Base-by-base conservation (phyloP, 345 rosid species). In the Sonneratia alba region DNA sequence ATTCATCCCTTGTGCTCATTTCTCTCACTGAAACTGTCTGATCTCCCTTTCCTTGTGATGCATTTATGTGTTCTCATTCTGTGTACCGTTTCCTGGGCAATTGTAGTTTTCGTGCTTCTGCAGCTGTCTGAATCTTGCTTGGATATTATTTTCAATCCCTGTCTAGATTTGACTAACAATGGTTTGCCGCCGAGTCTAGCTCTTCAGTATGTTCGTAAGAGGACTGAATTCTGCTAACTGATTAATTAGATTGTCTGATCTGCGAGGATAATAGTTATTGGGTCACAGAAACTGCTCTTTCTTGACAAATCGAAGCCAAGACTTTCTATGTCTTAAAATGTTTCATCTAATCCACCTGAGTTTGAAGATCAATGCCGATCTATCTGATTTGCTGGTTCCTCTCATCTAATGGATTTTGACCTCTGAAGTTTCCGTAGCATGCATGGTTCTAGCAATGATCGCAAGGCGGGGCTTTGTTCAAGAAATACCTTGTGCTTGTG, bases 101-200 rank as follows among this genome's bases (percentile, higher is more conserved):
- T 61, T 61, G 24, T 27, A 14, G 32, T 61, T 2, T 61, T 9
- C 10, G 16, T 61, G 24, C 66, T 61, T 24, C 66, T 61, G 66
- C 37, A 24, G 37, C 37, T 32, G 8, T 22, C 63, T 47, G 51
- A 47, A 47, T 47, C 51, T 47, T 47, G 15, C 51, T 47, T 47
- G 13, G 51, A 47, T 13, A 47, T 47, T 47, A 7, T 47, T 47
- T 47, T 68, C 57, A 42, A 37, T 82, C 72, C 76, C 81, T 73
- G 72, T 71, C 70, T 37, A 34, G 19, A 12, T 53, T 15, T 53
- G 57, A 13, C n/a, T 53, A 22, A 53, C 57, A 16, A 19, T 53
- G 4, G 21, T 16, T 53, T 53, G 57, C 22, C 6, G 21, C 21
- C 15, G 21, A 16, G 57, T 48, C 24, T 24, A 51, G 36, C 42